Base-by-base conservation (phyloP, 495 filamentous ascomycete genomes). In the Penicillium canariense region DNA sequence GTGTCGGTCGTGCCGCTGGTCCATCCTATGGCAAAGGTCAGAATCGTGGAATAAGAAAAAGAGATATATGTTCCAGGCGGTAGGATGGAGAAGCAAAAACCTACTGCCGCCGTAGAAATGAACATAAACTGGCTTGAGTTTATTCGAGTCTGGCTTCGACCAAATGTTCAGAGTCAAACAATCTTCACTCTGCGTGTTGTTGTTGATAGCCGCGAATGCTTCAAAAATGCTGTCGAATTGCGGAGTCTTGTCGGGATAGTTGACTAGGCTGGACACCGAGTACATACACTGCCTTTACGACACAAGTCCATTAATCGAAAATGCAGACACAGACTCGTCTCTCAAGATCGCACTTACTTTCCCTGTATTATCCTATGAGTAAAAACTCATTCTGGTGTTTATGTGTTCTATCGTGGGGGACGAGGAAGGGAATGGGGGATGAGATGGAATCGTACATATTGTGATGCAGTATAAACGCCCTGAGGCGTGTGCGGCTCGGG, bases 111-210 rank as follows among this genome's bases (percentile, higher is more conserved):
- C 74, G 48, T 76, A 56, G 45, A 77, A 57, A 28, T 50, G 64
- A 22, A 74, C 49, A 12, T 68, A 47, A 27, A 77, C 73, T 9
- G 73, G 68, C 50, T 71, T 71, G 34, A 49, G 48, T 26, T 50
- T 50, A 9, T 44, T 40, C 3, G 31, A 48, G 14, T 45, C 30
- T 15, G 59, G 53, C 45, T 67, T 70, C 4, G 72, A 64, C 74
- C 75, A 80, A 15, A 80, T 58, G 53, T 80, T 79, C 40, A 80
- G 53, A 25, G 66, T 68, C 49, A 80, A 64, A 43, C 77, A 80
- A 54, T 79, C 77, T 55, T 79, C 75, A 52, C 63, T 65, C 42
- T 68, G 59, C 8, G 61, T 22, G 17, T 51, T 10, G 45, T 65
- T 38, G 39, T 61, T 20, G n/a, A 30, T 27, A 55, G 53, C 20